Evolutionary conservation across 2,329 filamentous ascomycete species (phyloP), one percentile per base, ranked within the genome.

Genomic region (Pseudohalonectria lignicola): DNA sequence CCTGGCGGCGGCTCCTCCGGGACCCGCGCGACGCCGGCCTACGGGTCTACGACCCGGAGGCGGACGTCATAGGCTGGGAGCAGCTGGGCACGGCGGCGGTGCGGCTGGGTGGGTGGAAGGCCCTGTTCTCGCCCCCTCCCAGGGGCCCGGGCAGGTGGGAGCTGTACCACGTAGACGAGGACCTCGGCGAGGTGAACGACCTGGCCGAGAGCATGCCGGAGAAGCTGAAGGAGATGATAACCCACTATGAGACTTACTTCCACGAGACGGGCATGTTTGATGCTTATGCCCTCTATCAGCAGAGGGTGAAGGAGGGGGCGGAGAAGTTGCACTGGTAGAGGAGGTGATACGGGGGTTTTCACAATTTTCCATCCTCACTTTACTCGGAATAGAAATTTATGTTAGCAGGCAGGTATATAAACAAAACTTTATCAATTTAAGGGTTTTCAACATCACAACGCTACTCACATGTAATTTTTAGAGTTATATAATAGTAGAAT

Each of bases 81-180:
- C 56, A 53, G 10, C 58, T 53, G 37, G 54, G 55, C 4, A 47
- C 54, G 2, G 55, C 56, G 0, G 56, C 55, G 3, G 53, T 54
- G 34, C 51, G 57, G 12, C 51, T 53, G 20, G 56, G 56, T 20
- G 55, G 57, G 44, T 59, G 56, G 56, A 58, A 59, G 49, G 57
- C 57, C 32, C 55, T 69, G 23, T 68, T 65, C 49, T 65, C 68
- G 36, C 64, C 64, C 5, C 62, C 63, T 45, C 65, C 59, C 12
- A 67, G 66, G 41, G 66, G 66, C 1, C 61, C 63, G 0, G 66
- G 68, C 49, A 58, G 57, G 36, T 70, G 67, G 66, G 62, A 70
- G 46, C 51, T 70, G 31, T 70, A 68, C 47, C 62, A 70, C 41
- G 50, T 70, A 4, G 49, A 47, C 5, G 50, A 48, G 17, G 67